These are phyloP conservation scores for Didymella exigua DNA, from an alignment of 2,329 filamentous ascomycete species.

Conservation along the genomic window DNA sequence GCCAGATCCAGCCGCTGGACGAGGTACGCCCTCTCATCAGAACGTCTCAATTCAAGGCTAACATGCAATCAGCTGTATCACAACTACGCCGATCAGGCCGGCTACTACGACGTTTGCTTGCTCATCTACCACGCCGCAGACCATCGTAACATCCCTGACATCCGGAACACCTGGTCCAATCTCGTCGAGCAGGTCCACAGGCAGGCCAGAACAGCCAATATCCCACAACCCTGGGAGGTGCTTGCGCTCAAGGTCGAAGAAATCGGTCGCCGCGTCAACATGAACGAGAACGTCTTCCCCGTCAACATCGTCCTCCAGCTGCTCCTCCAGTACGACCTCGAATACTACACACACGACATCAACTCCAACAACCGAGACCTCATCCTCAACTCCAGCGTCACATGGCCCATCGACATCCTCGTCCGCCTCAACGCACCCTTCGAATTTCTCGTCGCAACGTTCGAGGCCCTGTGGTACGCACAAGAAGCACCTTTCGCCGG, in stretches of 20 bases:
- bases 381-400: conserved; percentile 41
- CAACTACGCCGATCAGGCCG: conserved; percentile 84
- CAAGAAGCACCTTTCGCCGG: conserved; percentile 69
- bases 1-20: conserved; percentile 76
- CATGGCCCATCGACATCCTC: conserved; percentile 70
- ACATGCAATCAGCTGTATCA: conserved; percentile 75
- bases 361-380: conserved; percentile 21
- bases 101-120: conserved; percentile 92
- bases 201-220: conserved; percentile 54
- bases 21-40: conserved; percentile 63
- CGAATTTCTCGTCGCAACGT: conserved; percentile 65
- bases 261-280: conserved; percentile 61
- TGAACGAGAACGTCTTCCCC: conserved; percentile 62
- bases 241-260: conserved; percentile 66
- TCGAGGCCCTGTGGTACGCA: conserved; percentile 71
- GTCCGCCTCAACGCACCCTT: conserved; percentile 66
- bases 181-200: conserved; percentile 71
- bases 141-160: conserved; percentile 84
- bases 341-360: conserved; percentile 55
- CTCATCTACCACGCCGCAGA: conserved; percentile 92
- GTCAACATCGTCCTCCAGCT: conserved; percentile 50
- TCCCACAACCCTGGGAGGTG: conserved; percentile 70
- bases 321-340: conserved; percentile 50
- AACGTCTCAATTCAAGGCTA: conserved; percentile 15
- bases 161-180: conserved; percentile 82